Evolutionary conservation across 2,329 filamentous ascomycete genomes (phyloP).

Genomic region (Ciborinia camelliae): DNA sequence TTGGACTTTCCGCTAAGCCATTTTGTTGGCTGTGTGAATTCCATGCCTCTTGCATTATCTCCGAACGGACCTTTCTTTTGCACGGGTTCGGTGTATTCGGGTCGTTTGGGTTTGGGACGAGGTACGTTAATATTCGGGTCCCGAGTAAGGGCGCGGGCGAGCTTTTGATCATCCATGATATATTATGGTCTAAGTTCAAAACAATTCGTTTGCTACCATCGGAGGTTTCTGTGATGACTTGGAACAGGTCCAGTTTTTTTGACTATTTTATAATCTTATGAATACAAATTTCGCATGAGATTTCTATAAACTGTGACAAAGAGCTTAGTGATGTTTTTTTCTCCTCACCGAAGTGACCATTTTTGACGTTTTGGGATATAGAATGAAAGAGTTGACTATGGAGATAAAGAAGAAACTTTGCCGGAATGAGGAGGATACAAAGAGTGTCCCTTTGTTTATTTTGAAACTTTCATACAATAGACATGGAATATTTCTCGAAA

Average conservation of each 20-base stretch:
- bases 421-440: background rate
- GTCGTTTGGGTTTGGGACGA: background rate
- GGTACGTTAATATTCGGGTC: background rate
- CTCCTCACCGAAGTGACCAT: no score
- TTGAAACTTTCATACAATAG: no score
- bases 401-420: constrained; percentile 5
- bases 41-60: accelerated
- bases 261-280: background rate
- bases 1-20: background rate
- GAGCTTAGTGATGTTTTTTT: background rate
- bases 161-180: background rate
- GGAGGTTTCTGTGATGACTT: background rate
- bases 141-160: background rate
- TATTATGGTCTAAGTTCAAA: background rate
- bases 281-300: background rate
- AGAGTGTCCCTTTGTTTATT: background rate
- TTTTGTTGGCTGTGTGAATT: background rate
- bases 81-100: background rate
- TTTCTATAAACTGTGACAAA: background rate
- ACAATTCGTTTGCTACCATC: background rate
- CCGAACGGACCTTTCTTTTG: background rate
- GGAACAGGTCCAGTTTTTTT: background rate
- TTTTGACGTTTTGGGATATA: constrained; percentile 1
- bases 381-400: background rate
- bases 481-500: background rate